Evolutionary conservation across 1,284 basidiomycete genomes (phyloP), one percentile per base, ranked within the genome.

Genomic region (Coriolopsis trogii): DNA sequence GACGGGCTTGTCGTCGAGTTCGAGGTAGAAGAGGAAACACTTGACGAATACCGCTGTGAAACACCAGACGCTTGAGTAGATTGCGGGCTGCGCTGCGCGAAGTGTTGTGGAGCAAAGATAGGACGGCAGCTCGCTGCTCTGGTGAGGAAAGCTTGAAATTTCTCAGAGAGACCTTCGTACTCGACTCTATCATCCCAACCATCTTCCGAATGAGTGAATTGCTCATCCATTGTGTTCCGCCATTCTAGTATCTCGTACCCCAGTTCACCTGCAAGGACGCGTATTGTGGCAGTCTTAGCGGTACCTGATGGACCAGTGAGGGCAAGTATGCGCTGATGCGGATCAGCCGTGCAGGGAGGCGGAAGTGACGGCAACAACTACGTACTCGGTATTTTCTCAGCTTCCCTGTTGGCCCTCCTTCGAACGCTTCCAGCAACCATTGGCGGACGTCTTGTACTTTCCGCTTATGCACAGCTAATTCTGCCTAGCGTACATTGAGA

Each of bases 231-330:
- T 2, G 77, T 71, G 61, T 87, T 92, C 42, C 81, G 76, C 93
- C 95, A 98, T 68, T 99, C 96, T 25, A 93, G 66, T 18, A 98
- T 77, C 36, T 95, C 89, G 43, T 92, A 83, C 3, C 80, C 82
- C 53, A 97, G 72, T 61, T 96, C 89, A 20, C 75, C 70, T 0
- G 92, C 79, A 6, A 99, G 73, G 0, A 95, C 80, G 10, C 82
- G 81, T 0, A 98, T 61, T 0, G 93, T 93, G 0, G 93, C 82
- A 0, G 95, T 96, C 74, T 99, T 99, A 0, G 85, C 96, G 0
- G 87, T 84, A 0, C 96, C 97, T 7, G 95, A 88, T 0, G 93
- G 93, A 2, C 97, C 96, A 1, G 91, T 91, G 7, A 99, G 73
- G 0, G 85, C 84, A 2, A 98, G 80, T 20, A 99, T 82, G 31